Evolutionary conservation across 495 filamentous ascomycete genomes (phyloP), one percentile per base, ranked within the genome.

Genomic region (Elasticomyces elasticus): DNA sequence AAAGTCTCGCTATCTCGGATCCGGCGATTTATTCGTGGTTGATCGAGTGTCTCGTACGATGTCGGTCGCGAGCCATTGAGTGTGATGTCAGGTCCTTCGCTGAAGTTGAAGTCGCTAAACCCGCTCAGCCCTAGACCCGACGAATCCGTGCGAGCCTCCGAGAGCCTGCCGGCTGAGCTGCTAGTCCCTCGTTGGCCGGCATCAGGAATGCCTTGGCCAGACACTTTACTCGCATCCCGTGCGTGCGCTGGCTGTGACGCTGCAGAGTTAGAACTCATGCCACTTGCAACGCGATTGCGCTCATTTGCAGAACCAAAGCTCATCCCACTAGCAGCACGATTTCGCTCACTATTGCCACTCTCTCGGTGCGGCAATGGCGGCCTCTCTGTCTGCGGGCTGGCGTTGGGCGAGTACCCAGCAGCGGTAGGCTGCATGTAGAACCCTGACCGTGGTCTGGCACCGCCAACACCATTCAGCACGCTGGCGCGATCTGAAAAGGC

Each of bases 271-370:
- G 53, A 58, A 27, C 49, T 52, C 45, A 52, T 37, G 9, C 55
- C 49, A 26, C 45, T 51, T 6, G 26, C 41, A n/a, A 25, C 41
- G 5, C 55, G 49, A 43, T 58, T 58, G 19, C 49, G 49, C 31
- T 58, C 55, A 10, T 33, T 10, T 13, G 6, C 44, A n/a, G 30
- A 25, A 28, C 17, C 40, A 43, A 58, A 58, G 38, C 49, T 52
- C 45, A 52, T 37, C 15, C 55, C 49, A 26, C 45, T 51, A 3
- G 26, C 41, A n/a, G 20, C 41, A 5, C 55, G 49, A 43, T 58
- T 58, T 22, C 49, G 49, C 31, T 58, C 54, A 26, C 54, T 56
- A 37, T 51, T 56, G 3, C 54, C 54, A 51, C 54, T 56, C 15
- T 56, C 46, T 13, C 54, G 11, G 28, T 50, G 47, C 40, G 54